Base-by-base conservation (phyloP, 1,284 basidiomycete genomes). In the Boletus semigastroideus region DNA sequence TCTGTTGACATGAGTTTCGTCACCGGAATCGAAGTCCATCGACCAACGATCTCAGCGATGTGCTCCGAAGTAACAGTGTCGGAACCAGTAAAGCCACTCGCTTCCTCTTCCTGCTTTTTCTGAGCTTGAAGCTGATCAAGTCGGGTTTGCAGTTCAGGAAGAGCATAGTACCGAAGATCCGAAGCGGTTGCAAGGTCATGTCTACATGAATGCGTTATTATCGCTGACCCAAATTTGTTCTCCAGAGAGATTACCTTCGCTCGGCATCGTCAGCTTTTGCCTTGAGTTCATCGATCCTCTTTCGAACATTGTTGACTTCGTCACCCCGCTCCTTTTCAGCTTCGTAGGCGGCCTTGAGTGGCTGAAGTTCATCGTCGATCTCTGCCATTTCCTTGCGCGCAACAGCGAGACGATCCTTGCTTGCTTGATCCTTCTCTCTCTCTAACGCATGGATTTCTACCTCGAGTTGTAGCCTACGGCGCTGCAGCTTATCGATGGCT, bases 391-490 rank as follows among this genome's bases (percentile, higher is more conserved):
- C 82, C 70, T 91, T 94, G 60, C 83, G 83, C 20, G 92, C 90
- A 16, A 76, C 64, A 39, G 80, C 79, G n/a, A 98, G 80, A 36
- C 93, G 85, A 59, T 94, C 92, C 72, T 94, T 94, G 63, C 91
- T 94, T 3, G 89, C 89, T 12, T 85, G 74, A 60, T 99, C 96
- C 73, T 96, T 97, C 69, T 95, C 92, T 56, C 93, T 82, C 71
- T 98, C 90, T 46, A 98, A 77, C 9, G 96, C 97, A 67, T 98
- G 94, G 28, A 98, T 90, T 68, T 98, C 96, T 36, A 99, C 90
- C 69, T 98, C 92, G 43, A 99, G 80, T 65, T 97, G 92, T 40
- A 99, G 84, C 70, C 94, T 94, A 53, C 82, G 83, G 31, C 94
- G 86, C 68, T 98, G 92, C n/a, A 99, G 80, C 62, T 89, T 87